Evolutionary conservation across 495 filamentous ascomycete genomes (phyloP).

Genomic region (Extremus antarcticus): DNA sequence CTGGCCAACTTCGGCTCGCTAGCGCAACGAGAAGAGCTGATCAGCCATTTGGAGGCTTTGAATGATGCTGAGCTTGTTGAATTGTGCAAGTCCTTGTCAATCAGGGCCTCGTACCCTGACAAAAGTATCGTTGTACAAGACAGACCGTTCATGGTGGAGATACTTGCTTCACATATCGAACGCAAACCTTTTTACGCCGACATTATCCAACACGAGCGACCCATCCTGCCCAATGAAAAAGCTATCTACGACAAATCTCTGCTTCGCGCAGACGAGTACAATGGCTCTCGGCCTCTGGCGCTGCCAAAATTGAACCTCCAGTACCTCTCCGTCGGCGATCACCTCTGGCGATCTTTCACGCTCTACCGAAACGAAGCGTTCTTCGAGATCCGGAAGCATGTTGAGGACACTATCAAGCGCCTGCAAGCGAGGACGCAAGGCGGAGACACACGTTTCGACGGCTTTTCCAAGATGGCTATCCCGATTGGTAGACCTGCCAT

Average conservation of each 20-base stretch:
- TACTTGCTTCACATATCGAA: constrained; percentile 68
- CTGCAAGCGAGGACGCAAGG: constrained; percentile 56
- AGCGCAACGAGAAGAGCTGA: constrained; percentile 65
- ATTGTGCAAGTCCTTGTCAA: constrained; percentile 59
- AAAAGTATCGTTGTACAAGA: constrained; percentile 49
- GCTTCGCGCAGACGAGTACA: constrained; percentile 75
- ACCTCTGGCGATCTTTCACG: constrained; percentile 84
- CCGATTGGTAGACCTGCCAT: constrained; percentile 80
- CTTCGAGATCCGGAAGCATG: constrained; percentile 83
- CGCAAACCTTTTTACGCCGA: constrained; percentile 77
- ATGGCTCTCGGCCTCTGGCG: constrained; percentile 78
- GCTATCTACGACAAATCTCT: constrained; percentile 78
- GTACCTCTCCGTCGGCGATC: constrained; percentile 90
- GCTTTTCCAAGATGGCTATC: constrained; percentile 85
- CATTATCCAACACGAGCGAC: constrained; percentile 49
- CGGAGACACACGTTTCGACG: constrained; percentile 57
- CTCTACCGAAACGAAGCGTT: constrained; percentile 87
- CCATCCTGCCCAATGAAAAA: constrained; percentile 66
- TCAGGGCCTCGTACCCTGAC: constrained; percentile 70
- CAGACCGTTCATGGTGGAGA: constrained; percentile 61
- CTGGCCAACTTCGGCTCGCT: constrained; percentile 87
- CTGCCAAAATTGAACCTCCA: constrained; percentile 93
- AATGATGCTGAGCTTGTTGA: constrained; percentile 60
- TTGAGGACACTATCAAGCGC: constrained; percentile 70
- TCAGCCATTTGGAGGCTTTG: constrained; percentile 62